Evolutionary conservation across 331 rosid species (phyloP).

Genomic region (Dryas integrifolia): DNA sequence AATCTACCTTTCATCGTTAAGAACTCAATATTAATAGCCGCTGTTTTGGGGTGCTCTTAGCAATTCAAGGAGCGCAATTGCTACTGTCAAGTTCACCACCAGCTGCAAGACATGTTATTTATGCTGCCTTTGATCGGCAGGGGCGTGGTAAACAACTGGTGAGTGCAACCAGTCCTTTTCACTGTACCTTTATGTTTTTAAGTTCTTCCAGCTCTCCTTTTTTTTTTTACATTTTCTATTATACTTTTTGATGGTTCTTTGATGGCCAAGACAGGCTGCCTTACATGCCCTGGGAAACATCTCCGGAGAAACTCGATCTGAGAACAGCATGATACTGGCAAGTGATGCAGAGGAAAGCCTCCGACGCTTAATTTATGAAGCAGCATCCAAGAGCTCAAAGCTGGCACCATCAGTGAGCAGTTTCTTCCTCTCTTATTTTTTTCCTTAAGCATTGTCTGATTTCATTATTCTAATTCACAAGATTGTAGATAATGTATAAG

Average conservation of each 20-base stretch:
- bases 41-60: constrained; percentile 40
- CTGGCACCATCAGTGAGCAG: constrained; percentile 70
- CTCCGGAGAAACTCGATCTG: constrained; percentile 66
- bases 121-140: constrained; percentile 71
- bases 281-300: constrained; percentile 85
- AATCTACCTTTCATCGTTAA: constrained; percentile 1
- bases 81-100: constrained; percentile 61
- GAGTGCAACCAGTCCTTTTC: constrained; percentile 26
- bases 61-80: constrained; percentile 56
- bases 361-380: constrained; percentile 55
- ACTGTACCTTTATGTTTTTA: neutral
- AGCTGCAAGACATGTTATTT: constrained; percentile 65
- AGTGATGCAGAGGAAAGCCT: constrained; percentile 73
- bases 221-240: neutral
- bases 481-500: too few species aligned
- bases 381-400: constrained; percentile 68
- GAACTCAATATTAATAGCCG: constrained; percentile 12
- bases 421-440: constrained; percentile 20
- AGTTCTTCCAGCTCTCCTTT: neutral
- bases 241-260: constrained; percentile 15
- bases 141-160: constrained; percentile 89
- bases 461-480: constrained; percentile 11
- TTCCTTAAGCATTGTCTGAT: constrained; percentile 3
- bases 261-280: constrained; percentile 64
- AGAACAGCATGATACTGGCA: constrained; percentile 45